Conservation (phyloP, 768 basidiomycete species). For the Leccinum longicurvipes region DNA sequence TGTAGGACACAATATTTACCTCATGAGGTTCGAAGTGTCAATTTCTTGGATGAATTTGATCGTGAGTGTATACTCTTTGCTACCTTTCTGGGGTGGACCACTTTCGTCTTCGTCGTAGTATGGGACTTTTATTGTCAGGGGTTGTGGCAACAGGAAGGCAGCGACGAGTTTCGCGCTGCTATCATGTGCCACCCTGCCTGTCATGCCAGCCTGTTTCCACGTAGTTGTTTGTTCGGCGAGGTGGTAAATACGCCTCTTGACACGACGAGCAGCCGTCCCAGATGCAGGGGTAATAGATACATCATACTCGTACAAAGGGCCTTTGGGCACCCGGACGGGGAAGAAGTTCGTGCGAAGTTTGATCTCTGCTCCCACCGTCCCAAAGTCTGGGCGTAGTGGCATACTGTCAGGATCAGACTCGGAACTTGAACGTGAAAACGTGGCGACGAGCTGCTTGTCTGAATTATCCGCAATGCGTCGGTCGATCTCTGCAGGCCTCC, state of each 20-base stretch:
- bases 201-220: conserved; percentile 41
- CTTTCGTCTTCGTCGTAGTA: conserved; percentile 48
- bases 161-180: conserved; percentile 45
- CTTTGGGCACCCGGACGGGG: conserved; percentile 44
- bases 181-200: conserved; percentile 46
- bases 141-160: conserved; percentile 38
- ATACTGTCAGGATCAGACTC: conserved; percentile 30
- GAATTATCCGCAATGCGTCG: conserved; percentile 46
- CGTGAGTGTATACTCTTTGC: conserved; percentile 42
- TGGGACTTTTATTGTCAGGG: conserved; percentile 36
- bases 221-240: conserved; percentile 43
- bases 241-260: conserved; percentile 46
- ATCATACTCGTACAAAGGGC: conserved; percentile 48
- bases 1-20: conserved; percentile 28
- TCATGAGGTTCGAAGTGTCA: conserved; percentile 39
- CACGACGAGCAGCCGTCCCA: conserved; percentile 34
- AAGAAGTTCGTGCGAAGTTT: conserved; percentile 55
- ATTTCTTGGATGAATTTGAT: conserved; percentile 43
- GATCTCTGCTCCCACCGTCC: conserved; percentile 40
- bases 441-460: conserved; percentile 42
- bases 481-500: conserved; percentile 46
- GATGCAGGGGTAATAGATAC: conserved; percentile 38
- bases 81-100: conserved; percentile 28
- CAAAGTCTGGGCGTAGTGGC: conserved; percentile 49
- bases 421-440: conserved; percentile 26